Base-by-base conservation (phyloP, 2,329 filamentous ascomycete genomes). In the Blastomyces parvus region DNA sequence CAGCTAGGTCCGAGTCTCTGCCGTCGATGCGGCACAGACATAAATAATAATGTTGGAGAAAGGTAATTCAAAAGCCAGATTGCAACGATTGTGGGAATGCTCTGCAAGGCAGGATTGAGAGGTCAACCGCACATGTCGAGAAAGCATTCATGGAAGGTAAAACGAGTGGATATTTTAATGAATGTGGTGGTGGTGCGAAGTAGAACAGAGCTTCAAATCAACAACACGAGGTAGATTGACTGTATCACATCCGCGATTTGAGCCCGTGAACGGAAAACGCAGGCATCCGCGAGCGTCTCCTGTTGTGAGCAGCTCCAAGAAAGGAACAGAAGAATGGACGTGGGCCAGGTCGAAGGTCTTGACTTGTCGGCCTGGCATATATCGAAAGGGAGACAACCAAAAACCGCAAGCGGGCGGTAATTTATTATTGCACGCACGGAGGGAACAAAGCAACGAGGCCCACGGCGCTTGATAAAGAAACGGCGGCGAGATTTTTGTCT, bases 1-100 rank as follows among this genome's bases (percentile, higher is more conserved):
- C 63, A 56, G 44, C 61, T 66, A 38, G 59, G 63, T 57, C 63
- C 76, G 73, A 72, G 69, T 69, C 52, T 69, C 70, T 46, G 44
- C 59, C 48, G 62, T 27, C 30, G 46, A 19, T 30, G 57, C 38
- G 40, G 36, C 46, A 60, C 22, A 50, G 44, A 44, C 38, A 57
- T 57, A 57, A 40, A 22, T 25, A 40, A 22, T 25, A 59, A 44
- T 33, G n/a, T 46, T 59, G 25, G 25, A 46, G 40, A 36, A 60
- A 48, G 17, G 14, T 19, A 60, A 60, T 60, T 2, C n/a, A 40
- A 40, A 48, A 46, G n/a, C 38, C 57, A 30, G 11, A 46, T 11
- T 44, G 25, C n/a, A 59, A 40, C 11, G 57, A 59, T 59, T 27
- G 57, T 48, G 40, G 38, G 38, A 59, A 59, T 59, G 38, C 57